Evolutionary conservation across 352 stramenopile genomes (phyloP).

Genomic region (Achlya hypogyna): DNA sequence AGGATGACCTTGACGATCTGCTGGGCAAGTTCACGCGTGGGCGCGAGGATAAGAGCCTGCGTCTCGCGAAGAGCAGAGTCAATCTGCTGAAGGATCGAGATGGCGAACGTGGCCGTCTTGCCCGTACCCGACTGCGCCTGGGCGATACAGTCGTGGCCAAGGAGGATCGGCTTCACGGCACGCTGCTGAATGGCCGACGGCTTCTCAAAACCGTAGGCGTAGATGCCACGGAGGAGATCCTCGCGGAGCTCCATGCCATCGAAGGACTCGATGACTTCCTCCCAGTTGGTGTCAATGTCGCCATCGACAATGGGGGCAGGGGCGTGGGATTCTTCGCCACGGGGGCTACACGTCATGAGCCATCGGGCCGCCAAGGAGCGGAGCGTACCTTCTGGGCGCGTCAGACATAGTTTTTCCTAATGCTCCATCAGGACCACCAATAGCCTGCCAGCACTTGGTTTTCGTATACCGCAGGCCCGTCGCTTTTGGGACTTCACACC

Average conservation of each 20-base stretch:
- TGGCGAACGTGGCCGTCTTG: constrained; percentile 99
- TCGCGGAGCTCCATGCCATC: constrained; percentile 98
- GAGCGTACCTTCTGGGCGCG: constrained; percentile 13
- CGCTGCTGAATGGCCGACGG: constrained; percentile 99
- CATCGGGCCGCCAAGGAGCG: not conserved
- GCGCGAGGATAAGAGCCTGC: constrained; percentile 97
- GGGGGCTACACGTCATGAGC: constrained; percentile 23
- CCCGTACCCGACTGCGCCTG: constrained; percentile 98
- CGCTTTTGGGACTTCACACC: constrained; percentile 5
- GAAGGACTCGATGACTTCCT: constrained; percentile 97
- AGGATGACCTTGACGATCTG: constrained; percentile 99
- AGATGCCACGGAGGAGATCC: constrained; percentile 98
- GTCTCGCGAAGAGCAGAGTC: constrained; percentile 93
- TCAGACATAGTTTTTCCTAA: constrained; percentile 23
- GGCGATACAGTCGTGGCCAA: constrained; percentile 97
- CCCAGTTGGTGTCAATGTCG: constrained; percentile 98
- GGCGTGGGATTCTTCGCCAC: constrained; percentile 44
- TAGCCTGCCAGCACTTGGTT: constrained; percentile 2
- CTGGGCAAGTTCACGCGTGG: constrained; percentile 98
- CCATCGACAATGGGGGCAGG: constrained; percentile 78
- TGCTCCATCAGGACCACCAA: constrained; percentile 6
- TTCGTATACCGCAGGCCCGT: constrained; percentile 2
- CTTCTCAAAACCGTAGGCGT: constrained; percentile 99
- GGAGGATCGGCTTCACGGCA: constrained; percentile 95
- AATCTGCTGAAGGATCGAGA: constrained; percentile 97